Conservation (phyloP, 768 basidiomycete genomes). For the Phlebiopsis flavidoalba region DNA sequence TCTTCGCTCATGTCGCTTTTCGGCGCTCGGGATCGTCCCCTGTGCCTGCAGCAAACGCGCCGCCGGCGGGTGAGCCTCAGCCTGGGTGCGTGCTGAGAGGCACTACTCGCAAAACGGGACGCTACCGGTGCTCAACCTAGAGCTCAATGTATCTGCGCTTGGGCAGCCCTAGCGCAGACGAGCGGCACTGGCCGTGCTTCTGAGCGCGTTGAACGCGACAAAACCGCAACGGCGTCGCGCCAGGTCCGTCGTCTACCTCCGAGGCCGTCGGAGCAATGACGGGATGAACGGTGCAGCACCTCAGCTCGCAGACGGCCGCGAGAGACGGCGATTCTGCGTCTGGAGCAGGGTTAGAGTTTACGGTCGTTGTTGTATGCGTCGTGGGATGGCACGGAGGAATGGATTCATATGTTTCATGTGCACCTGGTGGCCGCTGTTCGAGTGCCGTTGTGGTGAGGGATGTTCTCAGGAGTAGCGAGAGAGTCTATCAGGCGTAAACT, state of each 20-base stretch:
- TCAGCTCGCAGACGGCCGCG: neutral
- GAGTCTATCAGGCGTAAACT: neutral
- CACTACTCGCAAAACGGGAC: constrained; percentile 65
- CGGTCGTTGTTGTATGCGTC: neutral
- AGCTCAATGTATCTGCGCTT: constrained; percentile 72
- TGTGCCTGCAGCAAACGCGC: constrained; percentile 50
- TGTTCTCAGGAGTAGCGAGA: neutral
- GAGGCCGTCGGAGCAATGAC: neutral
- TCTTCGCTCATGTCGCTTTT: constrained; percentile 50
- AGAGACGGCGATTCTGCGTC: neutral
- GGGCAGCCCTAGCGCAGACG: constrained; percentile 76
- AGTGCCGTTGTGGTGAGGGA: too few species aligned
- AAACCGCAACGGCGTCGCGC: neutral
- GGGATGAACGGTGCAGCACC: neutral
- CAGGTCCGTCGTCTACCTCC: neutral
- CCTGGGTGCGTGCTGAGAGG: constrained; percentile 76
- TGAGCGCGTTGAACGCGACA: constrained; percentile 48
- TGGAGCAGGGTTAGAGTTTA: neutral
- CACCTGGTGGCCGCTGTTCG: neutral
- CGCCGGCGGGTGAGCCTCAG: constrained; percentile 50
- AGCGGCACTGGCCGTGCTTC: constrained; percentile 64
- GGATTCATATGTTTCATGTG: neutral
- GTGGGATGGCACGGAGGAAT: neutral
- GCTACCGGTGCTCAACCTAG: constrained; percentile 64
- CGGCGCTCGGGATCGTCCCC: constrained; percentile 72